Evolutionary conservation across 106 monocot species (phyloP), one percentile per base, ranked within the genome.

Genomic region (Allium cepa): DNA sequence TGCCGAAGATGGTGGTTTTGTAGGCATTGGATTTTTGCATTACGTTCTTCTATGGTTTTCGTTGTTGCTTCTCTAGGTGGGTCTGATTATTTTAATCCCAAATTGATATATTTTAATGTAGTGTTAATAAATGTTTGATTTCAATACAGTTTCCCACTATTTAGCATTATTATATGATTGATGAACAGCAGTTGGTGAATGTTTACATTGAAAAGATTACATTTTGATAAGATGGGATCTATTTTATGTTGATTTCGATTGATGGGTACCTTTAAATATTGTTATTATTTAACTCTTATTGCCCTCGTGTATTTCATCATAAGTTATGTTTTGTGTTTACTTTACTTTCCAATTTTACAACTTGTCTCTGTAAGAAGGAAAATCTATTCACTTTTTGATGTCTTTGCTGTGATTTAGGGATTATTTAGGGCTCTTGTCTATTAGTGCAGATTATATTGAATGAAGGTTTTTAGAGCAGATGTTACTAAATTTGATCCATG

Each of bases 401-500:
- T 36, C 36, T 36, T 36, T 36, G 22, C 36, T 36, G 36, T 36
- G 36, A 5, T 36, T 67, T 67, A 67, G 67, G 52, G 17, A 11
- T 26, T 50, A 3, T 7, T 26, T 8, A 26, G 51, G 52, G n/a
- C 22, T 67, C 17, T 11, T 67, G 50, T 22, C 22, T 22, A 22
- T 22, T 22, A 67, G 18, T 3, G 7, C 49, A 26, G 67, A 45
- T 56, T 12, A 46, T 53, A 69, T 69, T 68, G 69, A 59, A 62
- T 76, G 76, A 76, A 47, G 76, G 13, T 60, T 76, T 13, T 50
- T 69, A 76, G 56, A 36, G 48, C 69, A 62, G 45, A 76, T 76
- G 76, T 53, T 76, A 76, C 62, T 63, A 69, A 57, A 26, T 56
- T 63, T 76, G 69, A 69, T 15, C 69, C 26, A 56, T 69, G 76